These are phyloP conservation scores for Aaosphaeria arxii DNA, from an alignment of 2,329 filamentous ascomycete species.

Conservation along the genomic window DNA sequence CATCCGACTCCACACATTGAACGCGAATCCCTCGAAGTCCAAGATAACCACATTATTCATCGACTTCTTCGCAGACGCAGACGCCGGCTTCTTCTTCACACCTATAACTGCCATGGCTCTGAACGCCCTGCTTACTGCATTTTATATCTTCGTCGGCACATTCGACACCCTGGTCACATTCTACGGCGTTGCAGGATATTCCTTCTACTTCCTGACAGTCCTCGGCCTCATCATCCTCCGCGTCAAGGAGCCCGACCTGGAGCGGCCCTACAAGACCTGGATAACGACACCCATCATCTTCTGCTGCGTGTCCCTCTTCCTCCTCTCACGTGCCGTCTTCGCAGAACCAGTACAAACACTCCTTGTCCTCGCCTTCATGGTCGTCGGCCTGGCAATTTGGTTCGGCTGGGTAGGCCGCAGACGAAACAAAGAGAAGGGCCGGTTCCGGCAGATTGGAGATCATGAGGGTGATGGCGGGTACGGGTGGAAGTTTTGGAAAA, in stretches of 20 bases:
- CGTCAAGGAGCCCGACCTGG: slow-evolving; percentile 80
- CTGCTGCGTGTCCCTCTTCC: slow-evolving; percentile 92
- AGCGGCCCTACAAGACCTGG: slow-evolving; percentile 93
- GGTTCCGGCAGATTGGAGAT: slow-evolving; percentile 18
- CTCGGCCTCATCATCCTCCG: slow-evolving; percentile 88
- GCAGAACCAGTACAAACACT: slow-evolving; percentile 87
- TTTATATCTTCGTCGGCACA: slow-evolving; percentile 83
- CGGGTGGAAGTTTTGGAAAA: slow-evolving; percentile 43
- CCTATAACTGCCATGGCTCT: slow-evolving; percentile 89
- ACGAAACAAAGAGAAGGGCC: slow-evolving; percentile 20
- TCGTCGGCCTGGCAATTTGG: slow-evolving; percentile 81
- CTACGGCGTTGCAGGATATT: slow-evolving; percentile 95
- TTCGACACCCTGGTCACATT: slow-evolving; percentile 92
- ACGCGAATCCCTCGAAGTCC: slow-evolving; percentile 14
- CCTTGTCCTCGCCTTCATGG: slow-evolving; percentile 80
- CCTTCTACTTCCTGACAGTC: slow-evolving; percentile 95
- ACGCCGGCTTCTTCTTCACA: slow-evolving; percentile 83
- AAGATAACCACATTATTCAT: slow-evolving; percentile 21
- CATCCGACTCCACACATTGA: slow-evolving; percentile 29
- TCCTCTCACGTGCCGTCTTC: slow-evolving; percentile 85
- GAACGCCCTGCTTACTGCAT: slow-evolving; percentile 69
- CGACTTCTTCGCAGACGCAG: slow-evolving; percentile 51
- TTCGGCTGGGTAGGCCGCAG: slow-evolving; percentile 74
- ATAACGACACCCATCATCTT: slow-evolving; percentile 97
- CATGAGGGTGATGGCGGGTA: slow-evolving; percentile 1